Evolutionary conservation across 345 rosid genomes (phyloP), one percentile per base, ranked within the genome.

Genomic region (Adansonia digitata): DNA sequence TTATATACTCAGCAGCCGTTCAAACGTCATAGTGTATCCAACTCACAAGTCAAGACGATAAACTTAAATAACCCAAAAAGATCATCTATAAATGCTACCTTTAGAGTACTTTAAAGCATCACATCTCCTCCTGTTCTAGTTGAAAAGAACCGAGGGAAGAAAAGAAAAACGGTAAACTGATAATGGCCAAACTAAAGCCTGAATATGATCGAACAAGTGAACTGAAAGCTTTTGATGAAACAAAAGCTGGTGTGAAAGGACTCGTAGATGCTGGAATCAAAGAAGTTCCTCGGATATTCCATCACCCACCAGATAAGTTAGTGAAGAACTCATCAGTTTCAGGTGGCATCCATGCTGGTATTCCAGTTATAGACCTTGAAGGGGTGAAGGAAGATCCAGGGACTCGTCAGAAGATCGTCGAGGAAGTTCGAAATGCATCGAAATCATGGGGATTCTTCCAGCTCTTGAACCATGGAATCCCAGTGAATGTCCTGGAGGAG

Each of bases 361-460:
- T 89, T 62, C 90, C 86, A 0, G 73, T 82, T 10, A 85, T 89
- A 14, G 85, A 87, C 73, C 86, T 87, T 14, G 31, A 60, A 7
- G 69, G 46, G 1, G 17, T 17, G 17, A 74, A 61, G 17, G 49
- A 53, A 0, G 78, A 81, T 24, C 49, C 39, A 3, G 18, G 6
- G 7, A 20, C 2, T 11, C 67, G 69, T 7, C 43, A 17, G 63
- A 11, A 73, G 69, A 64, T 73, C 1, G 75, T 51, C 0, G 74
- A 75, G 0, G 17, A 68, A 53, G 67, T 82, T 4, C 17, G 78
- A 11, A 15, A 45, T 6, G 84, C 81, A 17, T 52, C 74, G 0
- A 72, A 74, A 73, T 75, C 24, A 0, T 73, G 66, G 69, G 87
- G 83, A 1, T 79, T 79, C 77, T 82, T 84, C 61, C 80, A 84